phyloP scores from a whole-genome alignment of 2,329 filamentous ascomycete species.

The Epichloe scottii region DNA sequence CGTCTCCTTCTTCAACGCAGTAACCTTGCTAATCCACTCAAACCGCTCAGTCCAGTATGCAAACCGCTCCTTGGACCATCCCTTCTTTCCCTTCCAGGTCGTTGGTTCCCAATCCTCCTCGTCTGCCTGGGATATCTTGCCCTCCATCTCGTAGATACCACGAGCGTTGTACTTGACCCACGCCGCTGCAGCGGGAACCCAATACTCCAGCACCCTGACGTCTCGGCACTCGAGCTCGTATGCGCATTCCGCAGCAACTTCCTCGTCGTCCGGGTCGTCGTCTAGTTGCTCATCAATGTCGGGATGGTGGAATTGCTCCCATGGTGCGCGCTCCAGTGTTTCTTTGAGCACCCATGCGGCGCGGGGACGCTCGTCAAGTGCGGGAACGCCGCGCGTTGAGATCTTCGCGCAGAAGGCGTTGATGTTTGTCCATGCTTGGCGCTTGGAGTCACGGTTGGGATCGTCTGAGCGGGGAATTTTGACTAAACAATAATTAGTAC shows the following conservation, averaged over 20 bases:
- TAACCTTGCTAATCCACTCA: constrained; percentile 3
- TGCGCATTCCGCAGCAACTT: background rate
- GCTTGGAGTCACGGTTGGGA: constrained; percentile 1
- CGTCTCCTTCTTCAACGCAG: background rate
- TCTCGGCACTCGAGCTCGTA: constrained; percentile 4
- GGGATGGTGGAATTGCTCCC: constrained; percentile 2
- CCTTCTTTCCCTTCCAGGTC: background rate
- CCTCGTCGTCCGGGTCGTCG: background rate
- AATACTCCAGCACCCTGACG: constrained; percentile 1
- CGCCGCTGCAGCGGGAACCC: constrained; percentile 1
- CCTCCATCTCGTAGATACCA: constrained; percentile 2
- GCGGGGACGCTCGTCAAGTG: background rate
- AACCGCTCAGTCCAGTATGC: constrained; percentile 1
- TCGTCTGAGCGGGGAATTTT: background rate
- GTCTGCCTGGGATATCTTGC: background rate
- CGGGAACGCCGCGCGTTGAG: background rate
- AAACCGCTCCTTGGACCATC: constrained; percentile 1
- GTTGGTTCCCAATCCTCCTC: background rate
- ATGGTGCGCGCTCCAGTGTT: background rate
- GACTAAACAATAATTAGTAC: background rate
- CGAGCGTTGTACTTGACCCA: constrained; percentile 1
- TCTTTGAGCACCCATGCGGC: constrained; percentile 1
- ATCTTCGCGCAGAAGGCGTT: constrained; percentile 2
- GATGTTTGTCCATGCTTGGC: constrained; percentile 1
- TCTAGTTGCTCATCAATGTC: constrained; percentile 1